A percentile compares a stretch with the other conserved stretches of the same genome.
Evolutionary conservation across 179 eudicot genomes (phyloP).

Genomic region (Monotropa hypopitys): DNA sequence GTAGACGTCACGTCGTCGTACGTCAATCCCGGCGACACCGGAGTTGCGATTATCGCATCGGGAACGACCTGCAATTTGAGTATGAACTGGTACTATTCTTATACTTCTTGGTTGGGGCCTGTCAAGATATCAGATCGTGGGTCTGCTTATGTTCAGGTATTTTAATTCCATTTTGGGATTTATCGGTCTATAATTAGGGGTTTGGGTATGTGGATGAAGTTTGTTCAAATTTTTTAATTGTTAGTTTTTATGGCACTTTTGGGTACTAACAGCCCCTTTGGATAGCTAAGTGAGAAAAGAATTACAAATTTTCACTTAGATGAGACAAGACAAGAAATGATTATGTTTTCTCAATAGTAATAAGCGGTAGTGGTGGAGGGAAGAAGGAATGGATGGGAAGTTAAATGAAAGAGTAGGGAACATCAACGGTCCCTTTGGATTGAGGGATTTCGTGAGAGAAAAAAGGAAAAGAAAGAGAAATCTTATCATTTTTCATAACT

Average conservation of each 20-base stretch:
- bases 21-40: constrained; percentile 41
- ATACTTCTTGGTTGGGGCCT: constrained; percentile 50
- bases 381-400: too few species aligned
- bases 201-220: neutral
- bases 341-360: too few species aligned
- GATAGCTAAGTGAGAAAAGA: too few species aligned
- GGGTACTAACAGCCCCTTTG: neutral
- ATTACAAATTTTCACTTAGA: too few species aligned
- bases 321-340: too few species aligned
- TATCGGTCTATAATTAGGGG: neutral
- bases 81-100: constrained; percentile 66
- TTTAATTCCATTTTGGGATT: neutral
- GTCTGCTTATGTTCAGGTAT: constrained; percentile 64
- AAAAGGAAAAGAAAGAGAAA: too few species aligned
- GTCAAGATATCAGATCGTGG: constrained; percentile 61
- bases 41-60: constrained; percentile 48
- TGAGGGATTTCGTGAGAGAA: too few species aligned
- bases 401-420: too few species aligned
- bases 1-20: constrained; percentile 38
- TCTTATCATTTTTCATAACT: too few species aligned
- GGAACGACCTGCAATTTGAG: constrained; percentile 55
- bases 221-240: neutral
- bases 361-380: too few species aligned
- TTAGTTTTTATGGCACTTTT: neutral
- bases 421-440: too few species aligned